These are phyloP conservation scores for Fraxinus platypoda DNA, from an alignment of 305 asterid genomes.

Conservation along the genomic window DNA sequence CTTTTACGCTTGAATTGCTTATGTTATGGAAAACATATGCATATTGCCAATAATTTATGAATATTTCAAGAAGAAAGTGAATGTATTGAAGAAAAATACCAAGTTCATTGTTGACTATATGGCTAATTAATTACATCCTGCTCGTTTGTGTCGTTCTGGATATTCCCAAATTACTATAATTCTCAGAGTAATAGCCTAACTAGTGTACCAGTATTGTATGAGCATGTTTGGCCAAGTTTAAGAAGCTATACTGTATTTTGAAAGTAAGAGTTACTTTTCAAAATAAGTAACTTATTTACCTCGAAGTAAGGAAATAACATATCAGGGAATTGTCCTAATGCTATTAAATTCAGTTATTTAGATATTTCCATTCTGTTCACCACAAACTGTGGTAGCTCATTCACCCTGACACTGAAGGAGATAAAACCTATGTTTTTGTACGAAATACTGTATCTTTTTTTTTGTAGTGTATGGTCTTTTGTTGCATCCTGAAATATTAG, in stretches of 20 bases:
- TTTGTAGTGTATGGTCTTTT: neutral
- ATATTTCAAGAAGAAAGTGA: neutral
- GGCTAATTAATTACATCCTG: neutral
- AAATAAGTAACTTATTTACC: neutral
- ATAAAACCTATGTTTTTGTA: neutral
- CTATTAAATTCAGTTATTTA: neutral
- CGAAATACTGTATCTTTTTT: neutral
- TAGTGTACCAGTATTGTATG: neutral
- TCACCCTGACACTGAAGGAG: neutral
- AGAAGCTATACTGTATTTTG: neutral
- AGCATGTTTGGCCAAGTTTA: neutral
- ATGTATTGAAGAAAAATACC: neutral
- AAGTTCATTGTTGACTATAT: neutral
- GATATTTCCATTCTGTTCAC: neutral
- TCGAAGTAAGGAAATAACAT: neutral
- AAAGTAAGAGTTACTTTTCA: neutral
- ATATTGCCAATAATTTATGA: neutral
- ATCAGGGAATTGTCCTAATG: neutral
- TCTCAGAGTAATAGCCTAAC: neutral
- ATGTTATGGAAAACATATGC: neutral
- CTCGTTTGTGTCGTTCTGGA: neutral
- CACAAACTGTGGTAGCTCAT: neutral
- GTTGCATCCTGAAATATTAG: neutral
- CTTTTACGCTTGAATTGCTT: neutral
- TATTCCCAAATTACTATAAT: neutral